phyloP scores from a whole-genome alignment of 2,329 filamentous ascomycete genomes.

The Claviceps monticola region DNA sequence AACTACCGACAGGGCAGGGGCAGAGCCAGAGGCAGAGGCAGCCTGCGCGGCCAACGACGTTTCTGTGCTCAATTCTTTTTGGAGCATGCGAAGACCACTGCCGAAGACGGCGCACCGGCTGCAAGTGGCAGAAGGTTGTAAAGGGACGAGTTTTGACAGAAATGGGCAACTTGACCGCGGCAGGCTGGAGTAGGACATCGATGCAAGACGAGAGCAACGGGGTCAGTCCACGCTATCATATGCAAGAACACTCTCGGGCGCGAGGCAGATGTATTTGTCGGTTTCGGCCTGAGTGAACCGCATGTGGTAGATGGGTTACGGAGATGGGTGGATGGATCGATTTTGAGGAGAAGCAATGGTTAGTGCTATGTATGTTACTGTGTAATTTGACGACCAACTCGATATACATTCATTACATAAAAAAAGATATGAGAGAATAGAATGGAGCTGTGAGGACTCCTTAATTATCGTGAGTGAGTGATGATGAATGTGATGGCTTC shows the following conservation, averaged over 20 bases:
- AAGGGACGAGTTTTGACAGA: background rate
- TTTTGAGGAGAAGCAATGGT: background rate
- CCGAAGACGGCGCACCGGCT: background rate
- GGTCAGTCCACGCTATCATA: background rate
- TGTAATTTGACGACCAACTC: slow-evolving; percentile 1
- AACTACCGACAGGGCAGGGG: background rate
- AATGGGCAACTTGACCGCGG: background rate
- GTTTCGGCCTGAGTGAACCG: background rate
- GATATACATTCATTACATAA: slow-evolving; percentile 1
- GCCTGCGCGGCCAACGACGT: background rate
- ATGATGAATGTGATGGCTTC: background rate
- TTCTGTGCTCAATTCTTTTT: slow-evolving; percentile 1
- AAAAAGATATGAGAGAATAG: background rate
- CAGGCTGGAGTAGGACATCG: background rate
- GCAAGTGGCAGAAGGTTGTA: background rate
- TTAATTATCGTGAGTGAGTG: background rate
- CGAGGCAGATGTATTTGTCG: background rate
- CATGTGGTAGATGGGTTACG: background rate
- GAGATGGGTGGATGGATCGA: background rate
- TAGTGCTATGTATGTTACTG: background rate
- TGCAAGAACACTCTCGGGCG: background rate
- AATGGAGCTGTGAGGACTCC: background rate
- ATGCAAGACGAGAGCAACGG: background rate
- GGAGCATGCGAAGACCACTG: background rate
- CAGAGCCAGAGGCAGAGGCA: background rate